Base-by-base conservation (phyloP, 1,284 basidiomycete species). In the Apiotrichum domesticum region DNA sequence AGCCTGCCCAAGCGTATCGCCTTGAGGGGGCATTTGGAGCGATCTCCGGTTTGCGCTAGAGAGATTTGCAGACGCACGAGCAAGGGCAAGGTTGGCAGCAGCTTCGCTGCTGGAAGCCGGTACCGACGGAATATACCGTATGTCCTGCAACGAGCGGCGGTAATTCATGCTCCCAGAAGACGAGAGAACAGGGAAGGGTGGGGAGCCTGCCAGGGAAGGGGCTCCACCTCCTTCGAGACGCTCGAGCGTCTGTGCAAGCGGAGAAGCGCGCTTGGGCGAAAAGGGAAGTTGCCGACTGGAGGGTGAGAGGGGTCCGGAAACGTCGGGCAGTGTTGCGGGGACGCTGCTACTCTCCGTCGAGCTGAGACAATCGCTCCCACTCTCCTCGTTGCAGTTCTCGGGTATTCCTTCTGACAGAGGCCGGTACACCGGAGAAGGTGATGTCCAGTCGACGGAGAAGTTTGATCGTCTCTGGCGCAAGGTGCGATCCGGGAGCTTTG, bases 401-500 rank as follows among this genome's bases (percentile, higher is more conserved):
- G 39, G 45, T n/a, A 43, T 43, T 46, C 11, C 32, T 39, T 29
- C n/a, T 47, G 11, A 6, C 37, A 29, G 21, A n/a, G 46, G 2
- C 13, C 51, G 53, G 51, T 35, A 44, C 0, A 43, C n/a, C 2
- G 47, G 48, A 13, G 55, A 21, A 33, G 56, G 51, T 14, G 52
- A 6, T 49, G 58, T 44, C 57, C 57, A 53, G 39, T 58, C 56
- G n/a, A 45, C 14, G 49, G 59, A 59, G 54, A 52, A 63, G 46
- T 64, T 68, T 4, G 65, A 47, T 15, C 68, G 59, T 52, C 69
- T 70, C 9, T 67, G 48, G 21, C 71, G 48, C 11, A 63, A 6
- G 10, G 67, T 67, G 4, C 71, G 65, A 11, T 50, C 55, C 1
- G 73, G 73, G 3, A 75, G 45, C 15, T 62, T 59, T 5, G 73